Base-by-base conservation (phyloP, 441 rosid species). In the Arabidopsis lyrata region DNA sequence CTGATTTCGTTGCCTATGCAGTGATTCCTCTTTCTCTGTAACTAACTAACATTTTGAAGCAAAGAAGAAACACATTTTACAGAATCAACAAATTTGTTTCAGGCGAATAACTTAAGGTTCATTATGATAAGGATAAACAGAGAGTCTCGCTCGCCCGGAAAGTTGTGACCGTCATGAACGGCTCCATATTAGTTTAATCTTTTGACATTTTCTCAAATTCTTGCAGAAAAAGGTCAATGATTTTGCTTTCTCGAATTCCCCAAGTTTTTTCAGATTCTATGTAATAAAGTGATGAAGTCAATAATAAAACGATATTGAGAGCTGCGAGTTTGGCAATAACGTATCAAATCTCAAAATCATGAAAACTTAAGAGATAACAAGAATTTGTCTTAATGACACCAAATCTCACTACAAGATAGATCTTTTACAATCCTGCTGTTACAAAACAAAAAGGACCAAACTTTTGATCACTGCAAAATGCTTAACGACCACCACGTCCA, bases 401-500 rank as follows among this genome's bases (percentile, higher is more conserved):
- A 38, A 63, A 44, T 47, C 61, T 76, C 72, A 70, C 49, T 63
- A 70, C 76, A 70, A 72, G 47, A 49, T 64, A 64, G 63, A 34
- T 77, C 68, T 64, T 59, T 65, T 56, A 66, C 61, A 66, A 77
- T 72, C 76, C 48, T 49, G 73, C 31, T 77, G n/a, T 66, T 72
- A 52, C 68, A 60, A 53, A 41, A 4, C 2, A 58, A 58, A 7
- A 15, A 5, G 27, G 41, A 47, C 39, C 48, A 20, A 50, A 48
- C 66, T 47, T 29, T 42, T 66, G 38, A 16, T 44, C 16, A 18
- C 59, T 56, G 47, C 41, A 59, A 48, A 20, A 24, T 66, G 58
- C 29, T 77, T 82, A 95, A 66, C 92, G 98, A 48, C 97, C 94
- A 24, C 97, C 78, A 72, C 93, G 96, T 32, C 93, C 93, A 36